Conservation (phyloP, 2,329 filamentous ascomycete genomes). For the Dichotomopilus funicola region DNA sequence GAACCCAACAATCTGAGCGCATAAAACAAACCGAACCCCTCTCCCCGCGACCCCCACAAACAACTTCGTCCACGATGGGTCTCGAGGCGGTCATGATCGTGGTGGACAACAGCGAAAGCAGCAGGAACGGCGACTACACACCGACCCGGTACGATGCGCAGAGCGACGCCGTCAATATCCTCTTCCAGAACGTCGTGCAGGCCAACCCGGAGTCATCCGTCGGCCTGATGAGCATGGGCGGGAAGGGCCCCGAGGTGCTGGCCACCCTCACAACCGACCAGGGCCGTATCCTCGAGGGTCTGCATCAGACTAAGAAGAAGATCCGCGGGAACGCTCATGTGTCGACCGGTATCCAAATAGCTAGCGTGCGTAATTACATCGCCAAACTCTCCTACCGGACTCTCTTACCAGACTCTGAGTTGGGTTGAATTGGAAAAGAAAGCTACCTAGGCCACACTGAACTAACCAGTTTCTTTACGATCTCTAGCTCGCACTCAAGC, state of each 20-base stretch:
- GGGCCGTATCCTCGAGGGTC: constrained; percentile 86
- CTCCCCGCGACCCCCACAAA: too few relatives aligned
- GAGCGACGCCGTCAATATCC: constrained; percentile 86
- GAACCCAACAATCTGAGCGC: constrained; percentile 1
- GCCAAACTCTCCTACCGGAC: too few relatives aligned
- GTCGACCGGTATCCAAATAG: constrained; percentile 90
- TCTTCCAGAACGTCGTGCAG: constrained; percentile 93
- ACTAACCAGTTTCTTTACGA: constrained; percentile 14
- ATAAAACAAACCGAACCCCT: not conserved
- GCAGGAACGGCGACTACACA: constrained; percentile 88
- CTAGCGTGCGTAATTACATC: constrained; percentile 59
- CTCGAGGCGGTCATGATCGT: constrained; percentile 99
- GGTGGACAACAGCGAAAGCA: constrained; percentile 98
- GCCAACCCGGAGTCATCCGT: constrained; percentile 96
- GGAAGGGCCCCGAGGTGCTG: constrained; percentile 92
- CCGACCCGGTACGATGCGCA: constrained; percentile 95
- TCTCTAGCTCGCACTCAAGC: constrained; percentile 81
- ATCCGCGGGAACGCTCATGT: constrained; percentile 85
- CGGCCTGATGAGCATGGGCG: constrained; percentile 97
- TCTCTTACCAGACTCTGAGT: too few relatives aligned
- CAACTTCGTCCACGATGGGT: constrained; percentile 63
- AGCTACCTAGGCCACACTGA: too few relatives aligned
- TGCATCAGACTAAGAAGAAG: constrained; percentile 84
- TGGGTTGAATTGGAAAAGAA: too few relatives aligned
- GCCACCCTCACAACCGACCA: constrained; percentile 95